Evolutionary conservation across 768 basidiomycete genomes (phyloP).

Genomic region (Tricholoma saponaceum): DNA sequence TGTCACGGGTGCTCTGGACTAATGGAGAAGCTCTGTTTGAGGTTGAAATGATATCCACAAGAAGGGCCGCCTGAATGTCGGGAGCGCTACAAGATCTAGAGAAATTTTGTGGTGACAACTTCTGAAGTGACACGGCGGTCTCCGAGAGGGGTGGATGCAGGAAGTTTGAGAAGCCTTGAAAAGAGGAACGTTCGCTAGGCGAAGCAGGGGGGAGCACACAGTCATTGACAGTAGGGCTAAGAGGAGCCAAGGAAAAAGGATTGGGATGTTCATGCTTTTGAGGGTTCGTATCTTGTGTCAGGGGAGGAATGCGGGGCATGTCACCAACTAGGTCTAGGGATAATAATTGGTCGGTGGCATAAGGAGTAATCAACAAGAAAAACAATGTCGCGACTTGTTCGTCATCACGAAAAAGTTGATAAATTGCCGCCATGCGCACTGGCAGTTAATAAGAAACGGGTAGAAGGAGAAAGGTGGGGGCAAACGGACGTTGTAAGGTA

Average conservation of each 20-base stretch:
- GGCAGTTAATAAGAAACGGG: neutral
- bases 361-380: neutral
- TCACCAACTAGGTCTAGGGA: neutral
- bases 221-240: neutral
- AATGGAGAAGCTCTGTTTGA: slow-evolving; percentile 2
- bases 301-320: no score
- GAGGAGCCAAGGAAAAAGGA: neutral
- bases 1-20: slow-evolving; percentile 2
- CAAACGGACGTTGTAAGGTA: slow-evolving; percentile 11
- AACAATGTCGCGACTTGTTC: slow-evolving; percentile 6
- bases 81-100: slow-evolving; percentile 13
- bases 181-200: neutral
- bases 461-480: neutral
- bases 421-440: slow-evolving; percentile 16
- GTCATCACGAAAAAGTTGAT: slow-evolving; percentile 13
- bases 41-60: slow-evolving; percentile 5
- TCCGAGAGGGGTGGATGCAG: neutral
- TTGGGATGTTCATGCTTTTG: neutral
- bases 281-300: neutral
- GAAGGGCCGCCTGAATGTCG: slow-evolving; percentile 6
- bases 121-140: neutral
- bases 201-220: neutral
- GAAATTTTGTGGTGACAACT: neutral
- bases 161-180: neutral
- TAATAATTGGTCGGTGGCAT: neutral